phyloP scores from a whole-genome alignment of 2,329 filamentous ascomycete genomes.

The Fusarium keratoplasticum region DNA sequence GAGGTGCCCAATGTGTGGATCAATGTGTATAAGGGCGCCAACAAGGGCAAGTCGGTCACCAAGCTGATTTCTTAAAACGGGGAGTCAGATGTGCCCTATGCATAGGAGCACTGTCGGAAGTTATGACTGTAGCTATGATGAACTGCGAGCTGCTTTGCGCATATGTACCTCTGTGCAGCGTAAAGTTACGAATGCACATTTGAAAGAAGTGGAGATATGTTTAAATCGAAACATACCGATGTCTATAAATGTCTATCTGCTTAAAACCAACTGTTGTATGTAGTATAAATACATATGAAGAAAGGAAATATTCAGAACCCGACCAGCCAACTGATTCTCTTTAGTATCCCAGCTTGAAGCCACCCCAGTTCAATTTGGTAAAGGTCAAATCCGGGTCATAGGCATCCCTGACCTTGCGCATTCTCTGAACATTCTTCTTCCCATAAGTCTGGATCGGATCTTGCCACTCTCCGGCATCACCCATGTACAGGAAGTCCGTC shows the following conservation, averaged over 20 bases:
- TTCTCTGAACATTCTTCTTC: conserved; percentile 47
- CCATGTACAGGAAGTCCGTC: conserved; percentile 44
- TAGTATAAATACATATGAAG: neutral
- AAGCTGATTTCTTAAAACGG: neutral
- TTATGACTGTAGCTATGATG: neutral
- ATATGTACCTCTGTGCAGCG: neutral
- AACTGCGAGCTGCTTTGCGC: neutral
- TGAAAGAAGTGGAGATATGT: too few relatives aligned
- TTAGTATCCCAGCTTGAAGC: conserved; percentile 44
- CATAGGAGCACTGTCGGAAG: neutral
- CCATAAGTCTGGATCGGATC: conserved; percentile 50
- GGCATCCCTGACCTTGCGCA: conserved; percentile 44
- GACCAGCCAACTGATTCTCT: neutral
- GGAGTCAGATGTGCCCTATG: neutral
- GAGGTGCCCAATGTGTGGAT: conserved; percentile 25
- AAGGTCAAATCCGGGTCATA: conserved; percentile 51
- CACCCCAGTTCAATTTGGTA: conserved; percentile 50
- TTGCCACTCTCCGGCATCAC: conserved; percentile 49
- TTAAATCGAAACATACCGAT: neutral
- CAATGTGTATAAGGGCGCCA: conserved; percentile 15
- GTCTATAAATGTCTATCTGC: neutral
- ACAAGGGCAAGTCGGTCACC: conserved; percentile 19
- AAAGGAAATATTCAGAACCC: too few relatives aligned
- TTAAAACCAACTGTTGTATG: neutral
- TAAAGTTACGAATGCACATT: neutral